phyloP scores from a whole-genome alignment of 23 red algal species.

The Gracilariopsis chorda region DNA sequence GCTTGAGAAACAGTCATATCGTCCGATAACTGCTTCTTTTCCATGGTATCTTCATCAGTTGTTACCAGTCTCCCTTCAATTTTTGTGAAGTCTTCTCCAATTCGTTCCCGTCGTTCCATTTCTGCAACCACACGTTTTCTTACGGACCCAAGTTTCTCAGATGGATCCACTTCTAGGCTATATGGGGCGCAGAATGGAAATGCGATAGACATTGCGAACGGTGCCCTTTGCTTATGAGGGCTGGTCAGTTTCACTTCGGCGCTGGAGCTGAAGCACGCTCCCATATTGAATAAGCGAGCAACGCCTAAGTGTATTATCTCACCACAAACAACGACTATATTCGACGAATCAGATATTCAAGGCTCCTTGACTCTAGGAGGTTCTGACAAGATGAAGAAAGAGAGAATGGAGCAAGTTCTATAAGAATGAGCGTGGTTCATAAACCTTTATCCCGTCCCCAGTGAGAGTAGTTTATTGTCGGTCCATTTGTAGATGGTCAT shows the following conservation, averaged over 20 bases:
- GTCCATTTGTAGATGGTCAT: too few species aligned
- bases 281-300: slow-evolving; percentile 5
- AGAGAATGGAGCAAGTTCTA: too few species aligned
- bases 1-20: slow-evolving; percentile 36
- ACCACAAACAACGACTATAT: too few species aligned
- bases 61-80: slow-evolving; percentile 52
- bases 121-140: slow-evolving; percentile 14
- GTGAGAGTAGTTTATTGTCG: too few species aligned
- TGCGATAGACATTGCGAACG: slow-evolving; percentile 43
- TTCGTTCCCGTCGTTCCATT: slow-evolving; percentile 38
- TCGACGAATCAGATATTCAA: too few species aligned
- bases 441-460: too few species aligned
- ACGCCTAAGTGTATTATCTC: too few species aligned
- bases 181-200: slow-evolving; percentile 47
- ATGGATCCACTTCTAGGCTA: slow-evolving; percentile 24
- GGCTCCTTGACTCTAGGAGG: too few species aligned
- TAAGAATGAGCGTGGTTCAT: too few species aligned
- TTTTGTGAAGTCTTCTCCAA: slow-evolving; percentile 12
- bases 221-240: slow-evolving; percentile 4
- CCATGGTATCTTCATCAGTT: slow-evolving; percentile 41
- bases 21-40: slow-evolving; percentile 21
- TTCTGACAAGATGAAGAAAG: too few species aligned
- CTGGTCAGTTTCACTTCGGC: slow-evolving; percentile 5
- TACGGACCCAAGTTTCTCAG: slow-evolving; percentile 20
- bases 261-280: slow-evolving; percentile 54